phyloP scores from a whole-genome alignment of 2,329 filamentous ascomycete genomes.

The Incumbomyces lentus region DNA sequence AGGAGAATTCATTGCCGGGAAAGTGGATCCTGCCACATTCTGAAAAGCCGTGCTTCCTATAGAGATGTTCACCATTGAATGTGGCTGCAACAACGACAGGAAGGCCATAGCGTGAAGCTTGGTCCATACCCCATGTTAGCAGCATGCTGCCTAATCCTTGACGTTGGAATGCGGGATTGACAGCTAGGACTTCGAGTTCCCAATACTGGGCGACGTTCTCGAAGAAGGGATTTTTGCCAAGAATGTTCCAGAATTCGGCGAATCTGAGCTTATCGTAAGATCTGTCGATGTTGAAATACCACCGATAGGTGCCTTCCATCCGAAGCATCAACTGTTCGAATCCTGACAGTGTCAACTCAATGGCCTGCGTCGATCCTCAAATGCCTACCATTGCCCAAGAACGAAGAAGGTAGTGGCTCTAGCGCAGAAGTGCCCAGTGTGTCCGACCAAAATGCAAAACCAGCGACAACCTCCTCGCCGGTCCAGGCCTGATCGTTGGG shows the following conservation, averaged over 20 bases:
- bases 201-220: constrained; percentile 17
- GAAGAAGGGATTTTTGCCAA: constrained; percentile 10
- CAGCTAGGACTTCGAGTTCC: constrained; percentile 20
- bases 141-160: constrained; percentile 22
- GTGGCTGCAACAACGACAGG: constrained; percentile 22
- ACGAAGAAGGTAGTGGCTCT: background rate
- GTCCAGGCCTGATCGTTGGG: constrained; percentile 9
- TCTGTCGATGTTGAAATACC: constrained; percentile 12
- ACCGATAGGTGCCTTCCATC: constrained; percentile 10
- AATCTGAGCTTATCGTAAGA: constrained; percentile 6
- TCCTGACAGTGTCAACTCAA: constrained; percentile 6
- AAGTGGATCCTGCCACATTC: constrained; percentile 15
- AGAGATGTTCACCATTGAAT: constrained; percentile 20
- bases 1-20: constrained; percentile 1
- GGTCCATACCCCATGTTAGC: constrained; percentile 20
- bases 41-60: constrained; percentile 23
- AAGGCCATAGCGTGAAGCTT: constrained; percentile 18
- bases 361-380: background rate
- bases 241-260: constrained; percentile 6
- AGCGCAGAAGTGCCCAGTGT: background rate
- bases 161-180: constrained; percentile 22
- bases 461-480: constrained; percentile 16
- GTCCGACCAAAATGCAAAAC: constrained; percentile 13
- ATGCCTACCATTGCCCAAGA: constrained; percentile 11
- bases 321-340: constrained; percentile 12